These are phyloP conservation scores for Lepidium campestre DNA, from an alignment of 441 rosid species.

Conservation along the genomic window DNA sequence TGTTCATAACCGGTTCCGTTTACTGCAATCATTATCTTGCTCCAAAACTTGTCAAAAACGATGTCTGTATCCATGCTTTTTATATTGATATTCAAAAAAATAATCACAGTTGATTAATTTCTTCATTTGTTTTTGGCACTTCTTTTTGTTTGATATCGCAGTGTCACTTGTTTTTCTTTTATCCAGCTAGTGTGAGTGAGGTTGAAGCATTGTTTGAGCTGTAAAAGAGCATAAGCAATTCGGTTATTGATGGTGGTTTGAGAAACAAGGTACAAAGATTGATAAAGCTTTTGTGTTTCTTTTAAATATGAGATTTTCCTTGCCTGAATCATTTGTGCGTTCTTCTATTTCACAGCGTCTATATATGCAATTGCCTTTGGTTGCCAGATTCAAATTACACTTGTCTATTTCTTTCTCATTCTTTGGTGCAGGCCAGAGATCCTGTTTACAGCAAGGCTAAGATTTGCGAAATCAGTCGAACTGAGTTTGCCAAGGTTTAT, in stretches of 20 bases:
- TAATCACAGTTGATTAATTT: background rate
- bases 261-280: constrained; percentile 67
- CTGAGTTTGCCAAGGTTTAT: constrained; percentile 68
- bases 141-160: constrained; percentile 4
- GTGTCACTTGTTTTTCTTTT: constrained; percentile 18
- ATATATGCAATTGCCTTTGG: background rate
- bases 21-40: background rate
- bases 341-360: background rate
- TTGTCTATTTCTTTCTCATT: background rate
- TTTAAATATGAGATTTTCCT: background rate
- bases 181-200: constrained; percentile 92
- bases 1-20: background rate
- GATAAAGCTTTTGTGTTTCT: background rate
- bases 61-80: background rate
- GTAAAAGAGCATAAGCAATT: constrained; percentile 91
- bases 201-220: constrained; percentile 96
- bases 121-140: constrained; percentile 7
- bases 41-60: background rate
- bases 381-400: background rate
- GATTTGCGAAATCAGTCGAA: constrained; percentile 87
- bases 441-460: constrained; percentile 51
- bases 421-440: constrained; percentile 60
- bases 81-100: background rate
- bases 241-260: constrained; percentile 89
- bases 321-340: background rate